Base-by-base conservation (phyloP, 306 rosid genomes). In the Malus domestica region DNA sequence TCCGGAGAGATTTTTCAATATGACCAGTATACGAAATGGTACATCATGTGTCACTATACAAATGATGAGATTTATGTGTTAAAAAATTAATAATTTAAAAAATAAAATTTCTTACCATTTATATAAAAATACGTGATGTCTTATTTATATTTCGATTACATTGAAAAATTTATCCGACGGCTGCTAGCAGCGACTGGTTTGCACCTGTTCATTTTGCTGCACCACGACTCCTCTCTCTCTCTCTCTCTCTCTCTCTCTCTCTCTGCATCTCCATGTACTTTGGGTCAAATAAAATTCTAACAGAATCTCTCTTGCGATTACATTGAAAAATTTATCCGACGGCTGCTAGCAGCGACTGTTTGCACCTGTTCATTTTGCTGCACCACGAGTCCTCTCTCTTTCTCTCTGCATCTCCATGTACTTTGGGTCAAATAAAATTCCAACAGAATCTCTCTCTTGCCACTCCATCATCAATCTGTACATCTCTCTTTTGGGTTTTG, bases 21-120 rank as follows among this genome's bases (percentile, higher is more conserved):
- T 32, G 1, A 32, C 1, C 0, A 1, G 5, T 32, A 32, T 1
- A 32, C 35, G 0, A 0, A 32, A 0, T 32, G 35, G 6, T 32
- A 32, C 0, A 32, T 1, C 5, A 32, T 4, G 35, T 32, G 35
- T 32, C 6, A 32, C 0, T 32, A 32, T 32, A 32, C 35, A 32
- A 0, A 32, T 32, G 0, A 32, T 32, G 0, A 1, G 1, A 1
- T 32, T 4, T 4, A 0, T 32, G 1, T 32, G 0, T 32, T 32
- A 32, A 32, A 32, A 32, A 0, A 0, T 32, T 32, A 32, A 32
- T 32, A 4, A 4, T 32, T 32, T 32, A 32, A 32, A 32, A 32
- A 32, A 32, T 32, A 32, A 32, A 32, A 32, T 4, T 32, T 4
- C 0, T 32, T 0, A 32, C 1, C 35, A 32, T 0, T 32, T 4